Evolutionary conservation across 768 basidiomycete species (phyloP).

Genomic region (Terana coerulea): DNA sequence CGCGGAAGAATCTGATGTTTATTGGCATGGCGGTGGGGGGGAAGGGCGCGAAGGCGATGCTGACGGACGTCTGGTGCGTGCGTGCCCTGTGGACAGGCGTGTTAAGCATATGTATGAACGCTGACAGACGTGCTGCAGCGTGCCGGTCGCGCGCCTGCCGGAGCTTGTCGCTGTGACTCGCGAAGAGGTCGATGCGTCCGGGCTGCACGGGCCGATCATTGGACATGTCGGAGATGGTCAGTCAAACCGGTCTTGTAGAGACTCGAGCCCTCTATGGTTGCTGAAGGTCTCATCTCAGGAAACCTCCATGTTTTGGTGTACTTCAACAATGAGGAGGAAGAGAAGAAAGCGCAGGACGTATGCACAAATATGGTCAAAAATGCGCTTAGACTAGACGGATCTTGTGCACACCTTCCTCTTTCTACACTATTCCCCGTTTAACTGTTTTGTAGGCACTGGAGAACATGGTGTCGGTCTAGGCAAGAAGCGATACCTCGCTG

Average conservation of each 20-base stretch:
- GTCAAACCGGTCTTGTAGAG: neutral
- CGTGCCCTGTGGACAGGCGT: neutral
- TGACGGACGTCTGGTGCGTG: slow-evolving; percentile 72
- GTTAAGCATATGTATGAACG: too few relatives aligned
- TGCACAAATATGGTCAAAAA: slow-evolving; percentile 63
- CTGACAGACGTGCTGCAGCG: slow-evolving; percentile 27
- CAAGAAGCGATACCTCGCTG: slow-evolving; percentile 74
- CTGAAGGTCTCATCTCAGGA: slow-evolving; percentile 24
- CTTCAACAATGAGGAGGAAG: slow-evolving; percentile 35
- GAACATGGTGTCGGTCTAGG: slow-evolving; percentile 90
- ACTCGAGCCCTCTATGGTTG: neutral
- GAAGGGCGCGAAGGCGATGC: slow-evolving; percentile 56
- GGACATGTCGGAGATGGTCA: slow-evolving; percentile 76
- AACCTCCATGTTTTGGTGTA: slow-evolving; percentile 40
- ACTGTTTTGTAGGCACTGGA: slow-evolving; percentile 52
- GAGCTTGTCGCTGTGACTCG: slow-evolving; percentile 67
- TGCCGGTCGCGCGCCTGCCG: slow-evolving; percentile 63
- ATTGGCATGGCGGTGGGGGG: slow-evolving; percentile 48
- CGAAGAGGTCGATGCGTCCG: slow-evolving; percentile 55
- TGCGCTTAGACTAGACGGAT: slow-evolving; percentile 69
- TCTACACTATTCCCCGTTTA: neutral
- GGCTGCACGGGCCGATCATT: slow-evolving; percentile 61
- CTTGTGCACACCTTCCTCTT: slow-evolving; percentile 43
- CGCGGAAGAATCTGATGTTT: slow-evolving; percentile 64
- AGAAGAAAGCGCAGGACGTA: slow-evolving; percentile 27